phyloP scores from a whole-genome alignment of 768 basidiomycete genomes.

The Auricularia heimuer region DNA sequence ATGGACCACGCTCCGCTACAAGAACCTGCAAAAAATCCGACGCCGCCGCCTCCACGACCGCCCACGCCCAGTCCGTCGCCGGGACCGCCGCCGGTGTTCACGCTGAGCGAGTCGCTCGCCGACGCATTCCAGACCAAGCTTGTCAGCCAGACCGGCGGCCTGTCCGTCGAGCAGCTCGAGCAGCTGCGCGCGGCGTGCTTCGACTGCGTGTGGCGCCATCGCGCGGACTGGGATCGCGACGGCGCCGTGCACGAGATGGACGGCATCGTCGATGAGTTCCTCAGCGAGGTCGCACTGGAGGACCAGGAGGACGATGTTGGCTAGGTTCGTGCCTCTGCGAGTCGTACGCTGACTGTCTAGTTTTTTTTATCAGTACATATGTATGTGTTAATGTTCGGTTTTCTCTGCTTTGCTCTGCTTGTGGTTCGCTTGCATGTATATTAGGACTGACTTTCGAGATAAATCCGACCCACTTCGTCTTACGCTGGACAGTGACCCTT shows the following conservation, averaged over 20 bases:
- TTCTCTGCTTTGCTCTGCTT: no score
- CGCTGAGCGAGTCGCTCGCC: slow-evolving; percentile 44
- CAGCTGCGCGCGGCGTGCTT: slow-evolving; percentile 83
- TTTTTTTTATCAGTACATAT: no score
- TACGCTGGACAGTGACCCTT: no score
- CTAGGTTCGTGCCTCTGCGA: not conserved
- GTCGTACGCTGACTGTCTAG: no score
- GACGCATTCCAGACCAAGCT: slow-evolving; percentile 40
- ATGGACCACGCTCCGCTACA: slow-evolving; percentile 5
- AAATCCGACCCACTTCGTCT: no score
- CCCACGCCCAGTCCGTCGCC: slow-evolving; percentile 44
- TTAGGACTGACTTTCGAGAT: no score
- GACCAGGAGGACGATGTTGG: not conserved
- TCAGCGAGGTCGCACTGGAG: slow-evolving; percentile 45
- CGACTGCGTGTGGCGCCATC: slow-evolving; percentile 69
- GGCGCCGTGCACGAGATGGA: slow-evolving; percentile 49
- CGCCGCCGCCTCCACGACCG: slow-evolving; percentile 16
- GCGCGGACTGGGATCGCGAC: slow-evolving; percentile 77
- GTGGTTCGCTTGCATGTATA: no score
- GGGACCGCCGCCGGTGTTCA: slow-evolving; percentile 56
- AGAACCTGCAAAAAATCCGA: slow-evolving; percentile 4
- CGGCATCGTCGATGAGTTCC: slow-evolving; percentile 50
- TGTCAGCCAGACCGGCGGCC: slow-evolving; percentile 38
- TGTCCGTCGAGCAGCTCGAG: slow-evolving; percentile 86
- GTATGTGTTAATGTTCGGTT: no score